Base-by-base conservation (phyloP, 2,329 filamentous ascomycete genomes). In the Calonectria hawksworthii region DNA sequence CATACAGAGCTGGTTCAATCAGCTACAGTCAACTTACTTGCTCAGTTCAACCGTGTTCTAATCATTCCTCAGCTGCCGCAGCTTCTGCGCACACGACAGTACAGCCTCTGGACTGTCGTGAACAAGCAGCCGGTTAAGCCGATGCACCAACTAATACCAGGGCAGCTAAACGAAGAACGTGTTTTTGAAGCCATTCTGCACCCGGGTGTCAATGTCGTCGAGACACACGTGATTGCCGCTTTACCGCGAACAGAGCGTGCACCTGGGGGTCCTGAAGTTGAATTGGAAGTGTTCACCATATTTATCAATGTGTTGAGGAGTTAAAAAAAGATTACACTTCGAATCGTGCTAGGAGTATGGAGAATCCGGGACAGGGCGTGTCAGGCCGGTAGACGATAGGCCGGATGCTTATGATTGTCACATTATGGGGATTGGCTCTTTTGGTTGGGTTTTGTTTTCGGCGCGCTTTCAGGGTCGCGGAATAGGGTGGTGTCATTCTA, bases 281-380 rank as follows among this genome's bases (percentile, higher is more conserved):
- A 97, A 82, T 87, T 96, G 76, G 96, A 98, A 86, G 94, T 93
- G 79, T 89, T 96, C 72, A 95, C 92, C 1, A 88, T 97, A 34
- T 94, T 94, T 85, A 90, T 94, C 75, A 94, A 97, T 84, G 85
- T 98, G 79, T 85, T 92, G 83, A 90, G 86, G 84, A 83, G 83
- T 66, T 89, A 83, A 79, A 32, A 79, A 32, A 52, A 51, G 51
- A 56, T 44, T 65, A 44, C 36, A 36, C n/a, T 59, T 34, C 63
- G 54, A 47, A 47, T 44, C 65, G 28, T 50, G 47, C 21, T 30
- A 38, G 50, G 72, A 73, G 50, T 10, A 75, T 77, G 66, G 75
- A 13, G 41, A 52, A 56, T 34, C 18, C 50, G 32, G 59, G 23
- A 47, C 18, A 38, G 26, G 34, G 32, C 63, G 63, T 36, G 10